Base-by-base conservation (phyloP, 352 stramenopile genomes). In the Phytophthora parvispora region DNA sequence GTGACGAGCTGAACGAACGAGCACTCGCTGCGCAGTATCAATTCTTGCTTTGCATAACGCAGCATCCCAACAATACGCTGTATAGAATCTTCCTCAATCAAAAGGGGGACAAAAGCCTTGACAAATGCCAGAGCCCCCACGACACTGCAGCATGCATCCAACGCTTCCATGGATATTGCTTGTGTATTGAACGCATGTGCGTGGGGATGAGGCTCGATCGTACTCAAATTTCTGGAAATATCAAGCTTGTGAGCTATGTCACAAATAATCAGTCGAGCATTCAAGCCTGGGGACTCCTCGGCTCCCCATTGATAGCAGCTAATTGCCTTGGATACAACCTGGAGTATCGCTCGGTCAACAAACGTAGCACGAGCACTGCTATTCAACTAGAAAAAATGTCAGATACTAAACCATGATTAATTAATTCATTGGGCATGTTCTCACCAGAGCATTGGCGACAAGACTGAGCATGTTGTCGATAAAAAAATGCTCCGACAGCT, bases 81-180 rank as follows among this genome's bases (percentile, higher is more conserved):
- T 40, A 77, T 65, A 15, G 60, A 51, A 15, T 59, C 40, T 18
- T 64, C 55, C 12, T 77, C 42, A 6, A 60, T 60, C 53, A 82
- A 50, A 4, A 36, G 42, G 31, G 22, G 6, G 1, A 60, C 34
- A 2, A 70, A 32, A 3, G 57, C 8, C 18, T 71, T 77, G 13
- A 73, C 49, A 4, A 38, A 71, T 3, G 75, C 49, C 18, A 87
- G 57, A 24, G 70, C 61, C 15, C 67, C 75, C 18, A 84, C 50
- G 1, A 87, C 56, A 62, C 63, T 75, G 31, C 79, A 83, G 29
- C 64, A 76, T 6, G 75, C 18, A 55, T 87, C 67, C 25, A 87
- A 49, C 8, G 75, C 73, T 28, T 83, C 75, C 4, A 56, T 42
- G 18, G 74, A 81, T 13, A 76, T 75, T 27, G 77, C 67, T 75